Base-by-base conservation (phyloP, 2,329 filamentous ascomycete genomes). In the Neonectria punicea region DNA sequence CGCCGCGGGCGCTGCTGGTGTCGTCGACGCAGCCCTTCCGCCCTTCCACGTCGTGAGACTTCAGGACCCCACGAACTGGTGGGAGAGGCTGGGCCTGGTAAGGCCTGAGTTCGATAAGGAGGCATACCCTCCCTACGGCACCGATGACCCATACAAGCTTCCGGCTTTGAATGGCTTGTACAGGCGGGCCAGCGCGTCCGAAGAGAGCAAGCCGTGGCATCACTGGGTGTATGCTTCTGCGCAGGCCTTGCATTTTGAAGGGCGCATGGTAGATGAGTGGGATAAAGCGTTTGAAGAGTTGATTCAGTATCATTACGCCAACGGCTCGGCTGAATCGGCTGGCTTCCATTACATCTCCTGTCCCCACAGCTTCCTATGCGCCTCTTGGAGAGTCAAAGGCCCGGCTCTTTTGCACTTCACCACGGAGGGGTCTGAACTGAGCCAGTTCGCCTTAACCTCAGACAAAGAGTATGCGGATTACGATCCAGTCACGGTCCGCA, bases 371-470 rank as follows among this genome's bases (percentile, higher is more conserved):
- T 64, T 55, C 25, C 43, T 64, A 5, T 64, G 61, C 11, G 25
- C 34, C 11, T 41, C 43, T 6, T 64, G 61, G 61, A 55, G 18
- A 34, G 32, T 55, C 18, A 50, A 46, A 14, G 61, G 61, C 5
- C 61, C 61, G 4, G 56, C 61, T 11, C 32, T 64, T 14, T 36
- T 64, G 16, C 61, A 64, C 32, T 56, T 64, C 18, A 64, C 61
- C 13, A 64, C 61, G 5, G 54, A 63, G 22, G n/a, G 28, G 8
- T 34, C 28, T 11, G 43, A 32, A 7, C n/a, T 8, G 18, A 28
- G 22, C 6, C 18, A 18, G 8, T 16, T 50, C 46, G 13, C 14
- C 14, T 39, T 39, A 6, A 39, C 16, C 5, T 6, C 14, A n/a
- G 14, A 49, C 4, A 25, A 22, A 10, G 28, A 11, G 28, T 5